Conservation (phyloP, 352 stramenopile species). For the Phytophthora multivora region DNA sequence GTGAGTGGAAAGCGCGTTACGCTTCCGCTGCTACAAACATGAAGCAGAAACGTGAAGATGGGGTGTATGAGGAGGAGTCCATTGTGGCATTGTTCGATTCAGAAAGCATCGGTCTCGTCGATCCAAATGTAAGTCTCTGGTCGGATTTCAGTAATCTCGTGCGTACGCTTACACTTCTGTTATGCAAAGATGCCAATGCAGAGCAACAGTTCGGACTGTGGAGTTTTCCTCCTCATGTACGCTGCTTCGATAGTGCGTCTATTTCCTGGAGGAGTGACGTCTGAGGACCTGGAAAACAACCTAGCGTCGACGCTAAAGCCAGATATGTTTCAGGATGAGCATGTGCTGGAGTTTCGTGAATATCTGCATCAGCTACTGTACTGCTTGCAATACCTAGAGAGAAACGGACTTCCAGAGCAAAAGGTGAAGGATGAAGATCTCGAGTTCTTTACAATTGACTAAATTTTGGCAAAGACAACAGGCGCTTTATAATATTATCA, state of each 20-base stretch:
- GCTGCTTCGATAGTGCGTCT: constrained; percentile 61
- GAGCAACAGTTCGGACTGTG: constrained; percentile 94
- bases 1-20: constrained; percentile 62
- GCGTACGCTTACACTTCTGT: not conserved
- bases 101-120: constrained; percentile 61
- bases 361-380: constrained; percentile 82
- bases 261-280: constrained; percentile 59
- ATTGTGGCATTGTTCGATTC: constrained; percentile 53
- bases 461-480: constrained; percentile 2
- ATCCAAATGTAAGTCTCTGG: constrained; percentile 72
- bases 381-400: constrained; percentile 64
- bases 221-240: constrained; percentile 86
- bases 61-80: constrained; percentile 17
- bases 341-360: constrained; percentile 78
- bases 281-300: constrained; percentile 58
- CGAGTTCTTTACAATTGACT: constrained; percentile 61
- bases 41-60: constrained; percentile 3
- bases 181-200: constrained; percentile 88
- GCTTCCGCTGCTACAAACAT: constrained; percentile 9
- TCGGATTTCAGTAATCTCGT: not conserved
- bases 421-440: constrained; percentile 64
- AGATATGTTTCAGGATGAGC: constrained; percentile 68
- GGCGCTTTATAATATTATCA: constrained; percentile 22
- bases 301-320: constrained; percentile 50
- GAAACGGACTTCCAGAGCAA: constrained; percentile 45